Evolutionary conservation across 2,329 filamentous ascomycete species (phyloP).

Genomic region (Byssothecium circinans): DNA sequence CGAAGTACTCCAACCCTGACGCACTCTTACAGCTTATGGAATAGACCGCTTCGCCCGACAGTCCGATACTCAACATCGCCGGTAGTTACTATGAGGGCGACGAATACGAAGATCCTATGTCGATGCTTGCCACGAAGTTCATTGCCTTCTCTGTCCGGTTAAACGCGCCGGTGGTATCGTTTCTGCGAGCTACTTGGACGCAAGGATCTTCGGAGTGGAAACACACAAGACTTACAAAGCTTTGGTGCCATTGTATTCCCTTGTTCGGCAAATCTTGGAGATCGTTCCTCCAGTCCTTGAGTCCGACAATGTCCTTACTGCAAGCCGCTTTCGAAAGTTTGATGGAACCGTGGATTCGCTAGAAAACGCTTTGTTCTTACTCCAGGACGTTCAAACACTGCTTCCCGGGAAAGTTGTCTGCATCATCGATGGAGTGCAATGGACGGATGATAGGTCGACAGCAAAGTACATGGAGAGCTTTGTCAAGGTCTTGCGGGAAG

Average conservation of each 20-base stretch:
- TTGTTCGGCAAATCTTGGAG: constrained; percentile 17
- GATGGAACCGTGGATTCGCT: constrained; percentile 4
- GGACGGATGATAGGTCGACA: constrained; percentile 15
- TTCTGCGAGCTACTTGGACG: constrained; percentile 11
- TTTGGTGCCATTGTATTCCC: constrained; percentile 8
- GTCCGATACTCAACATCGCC: constrained; percentile 1
- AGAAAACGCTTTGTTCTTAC: not conserved
- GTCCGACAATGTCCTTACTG: not conserved
- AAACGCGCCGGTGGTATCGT: constrained; percentile 10
- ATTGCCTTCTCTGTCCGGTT: constrained; percentile 4
- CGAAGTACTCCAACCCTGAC: not conserved
- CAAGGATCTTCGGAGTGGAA: not conserved
- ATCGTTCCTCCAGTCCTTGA: constrained; percentile 7
- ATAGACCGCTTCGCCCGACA: not conserved
- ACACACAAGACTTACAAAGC: constrained; percentile 8
- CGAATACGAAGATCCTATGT: constrained; percentile 4
- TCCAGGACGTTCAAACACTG: not conserved
- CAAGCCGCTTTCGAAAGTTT: constrained; percentile 2
- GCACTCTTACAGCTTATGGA: constrained; percentile 1
- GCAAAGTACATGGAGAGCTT: constrained; percentile 1
- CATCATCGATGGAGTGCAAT: constrained; percentile 16
- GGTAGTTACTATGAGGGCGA: constrained; percentile 2
- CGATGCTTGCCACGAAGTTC: constrained; percentile 7
- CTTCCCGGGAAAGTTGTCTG: constrained; percentile 9
- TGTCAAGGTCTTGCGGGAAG: constrained; percentile 1